These are phyloP conservation scores for Pseudogymnoascus sp. DNA, from an alignment of 2,329 filamentous ascomycete genomes.

Conservation along the genomic window DNA sequence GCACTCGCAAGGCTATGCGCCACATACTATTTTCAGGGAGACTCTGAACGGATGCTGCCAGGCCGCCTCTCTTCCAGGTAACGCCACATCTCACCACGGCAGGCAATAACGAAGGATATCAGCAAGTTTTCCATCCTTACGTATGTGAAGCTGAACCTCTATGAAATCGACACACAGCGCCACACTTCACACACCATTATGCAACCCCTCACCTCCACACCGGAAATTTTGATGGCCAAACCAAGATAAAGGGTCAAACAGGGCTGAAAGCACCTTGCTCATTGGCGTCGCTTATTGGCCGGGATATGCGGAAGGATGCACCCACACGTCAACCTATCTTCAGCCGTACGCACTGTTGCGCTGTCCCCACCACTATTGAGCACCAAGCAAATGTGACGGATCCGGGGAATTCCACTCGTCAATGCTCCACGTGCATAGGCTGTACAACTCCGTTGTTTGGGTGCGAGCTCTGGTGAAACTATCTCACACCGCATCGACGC, in stretches of 20 bases:
- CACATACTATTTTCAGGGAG: background rate
- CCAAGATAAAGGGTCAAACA: constrained; percentile 7
- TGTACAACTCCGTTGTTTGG: background rate
- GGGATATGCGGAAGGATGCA: background rate
- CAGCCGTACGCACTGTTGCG: constrained; percentile 3
- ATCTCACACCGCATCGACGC: background rate
- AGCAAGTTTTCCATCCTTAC: background rate
- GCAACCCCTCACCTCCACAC: background rate
- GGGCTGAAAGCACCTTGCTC: background rate
- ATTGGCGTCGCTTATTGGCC: background rate
- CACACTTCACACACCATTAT: background rate
- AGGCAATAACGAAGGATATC: background rate
- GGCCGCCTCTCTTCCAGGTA: background rate
- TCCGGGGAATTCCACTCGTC: background rate
- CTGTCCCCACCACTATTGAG: background rate
- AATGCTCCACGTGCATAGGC: background rate
- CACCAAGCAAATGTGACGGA: background rate
- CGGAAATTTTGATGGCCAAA: constrained; percentile 5
- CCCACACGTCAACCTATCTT: constrained; percentile 3
- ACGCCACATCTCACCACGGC: background rate
- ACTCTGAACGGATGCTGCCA: background rate
- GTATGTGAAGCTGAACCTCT: background rate
- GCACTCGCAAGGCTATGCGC: background rate
- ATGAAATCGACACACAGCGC: background rate
- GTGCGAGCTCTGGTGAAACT: background rate